A percentile compares a stretch with the other conserved stretches of the same genome.
Evolutionary conservation across 2,329 filamentous ascomycete species (phyloP).

Genomic region (Ascochyta pisi): DNA sequence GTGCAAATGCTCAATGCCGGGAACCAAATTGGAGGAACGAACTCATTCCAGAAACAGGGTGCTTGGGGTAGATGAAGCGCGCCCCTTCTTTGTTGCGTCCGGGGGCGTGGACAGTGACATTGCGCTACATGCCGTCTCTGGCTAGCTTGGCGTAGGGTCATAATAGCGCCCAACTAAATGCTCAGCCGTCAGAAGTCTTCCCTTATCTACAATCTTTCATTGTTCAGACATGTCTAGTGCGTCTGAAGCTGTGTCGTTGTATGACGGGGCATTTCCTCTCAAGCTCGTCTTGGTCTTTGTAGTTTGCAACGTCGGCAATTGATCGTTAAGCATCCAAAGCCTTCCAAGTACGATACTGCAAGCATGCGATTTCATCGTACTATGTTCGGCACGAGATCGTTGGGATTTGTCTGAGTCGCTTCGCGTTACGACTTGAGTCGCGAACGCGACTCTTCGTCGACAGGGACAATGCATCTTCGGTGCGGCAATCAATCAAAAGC

Average conservation of each 20-base stretch:
- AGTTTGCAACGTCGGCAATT: neutral
- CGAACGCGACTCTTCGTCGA: neutral
- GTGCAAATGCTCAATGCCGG: neutral
- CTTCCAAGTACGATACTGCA: neutral
- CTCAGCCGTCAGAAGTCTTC: neutral
- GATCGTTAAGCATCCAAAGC: neutral
- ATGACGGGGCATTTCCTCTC: neutral
- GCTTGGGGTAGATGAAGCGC: constrained; percentile 1
- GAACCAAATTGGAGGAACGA: neutral
- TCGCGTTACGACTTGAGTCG: neutral
- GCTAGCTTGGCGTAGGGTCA: constrained; percentile 1
- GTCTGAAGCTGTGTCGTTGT: neutral
- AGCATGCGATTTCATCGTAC: neutral
- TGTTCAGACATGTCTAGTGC: neutral
- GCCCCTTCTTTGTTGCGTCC: neutral
- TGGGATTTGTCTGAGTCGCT: neutral
- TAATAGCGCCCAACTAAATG: neutral
- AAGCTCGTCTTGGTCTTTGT: neutral
- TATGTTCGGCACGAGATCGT: neutral
- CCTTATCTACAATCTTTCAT: neutral
- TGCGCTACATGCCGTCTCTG: constrained; percentile 7
- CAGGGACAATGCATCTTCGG: neutral
- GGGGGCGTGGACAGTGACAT: constrained; percentile 2
- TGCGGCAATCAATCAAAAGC: neutral
- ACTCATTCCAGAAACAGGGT: neutral